Base-by-base conservation (phyloP, 2,329 filamentous ascomycete species). In the Davidsoniella eucalypti region DNA sequence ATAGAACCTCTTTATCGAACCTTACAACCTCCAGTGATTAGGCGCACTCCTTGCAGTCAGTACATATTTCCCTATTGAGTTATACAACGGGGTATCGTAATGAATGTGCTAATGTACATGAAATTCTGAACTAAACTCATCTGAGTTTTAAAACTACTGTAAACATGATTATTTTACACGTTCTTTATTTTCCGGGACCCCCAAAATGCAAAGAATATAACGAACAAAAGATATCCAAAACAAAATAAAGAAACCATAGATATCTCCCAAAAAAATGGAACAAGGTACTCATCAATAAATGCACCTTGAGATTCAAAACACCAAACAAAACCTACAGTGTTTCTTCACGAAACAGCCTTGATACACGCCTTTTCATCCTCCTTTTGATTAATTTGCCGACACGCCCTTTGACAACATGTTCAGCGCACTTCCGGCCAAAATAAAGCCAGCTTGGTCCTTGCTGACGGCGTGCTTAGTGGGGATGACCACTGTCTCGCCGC, bases 371-470 rank as follows among this genome's bases (percentile, higher is more conserved):
- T 23, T 23, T 23, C 6, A 33, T 33, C 29, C 12, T 10, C 8
- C 3, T 5, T 10, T 12, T 33, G 8, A 33, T 33, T 12, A 33
- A 10, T 33, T 33, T 12, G 6, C 16, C 16, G 33, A 29, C 17
- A 51, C 54, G 57, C 60, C 56, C 72, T 82, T 82, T 43, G 87
- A 84, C 59, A 98, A 67, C 64, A 96, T 62, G 66, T 98, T 98
- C 67, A 98, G 65, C 40, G 92, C 92, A 64, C 87, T 94, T 2
- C 92, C 92, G 0, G 92, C 92, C 47, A 98, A 70, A 56, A 98
- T 86, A 61, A 96, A 98, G 0, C 75, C 80, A 54, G 85, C 85
- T 71, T 98, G 92, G 63, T 95, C 92, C 67, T 82, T 76, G 61
- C 80, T 93, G 54, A 98, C 73, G 10, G 85, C 86, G 63, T 95